Base-by-base conservation (phyloP, 345 rosid genomes). In the Salix brachista region DNA sequence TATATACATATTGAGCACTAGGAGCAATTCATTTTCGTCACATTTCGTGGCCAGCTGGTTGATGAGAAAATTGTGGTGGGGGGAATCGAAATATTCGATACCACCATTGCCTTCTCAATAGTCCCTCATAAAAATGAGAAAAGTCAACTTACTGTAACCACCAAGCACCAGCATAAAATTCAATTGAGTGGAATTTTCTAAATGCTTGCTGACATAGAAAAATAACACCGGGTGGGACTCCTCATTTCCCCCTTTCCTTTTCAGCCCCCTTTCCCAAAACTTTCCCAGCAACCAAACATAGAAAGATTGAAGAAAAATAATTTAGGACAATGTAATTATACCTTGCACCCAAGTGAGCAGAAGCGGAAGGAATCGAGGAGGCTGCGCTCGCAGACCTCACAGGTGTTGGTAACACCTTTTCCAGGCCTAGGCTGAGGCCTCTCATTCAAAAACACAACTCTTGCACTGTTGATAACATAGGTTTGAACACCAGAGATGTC, bases 341-440 rank as follows among this genome's bases (percentile, higher is more conserved):
- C 93, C 91, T 90, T 90, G 89, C 93, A 90, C 46, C 89, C 91
- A 50, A 90, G 86, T 19, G 93, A 90, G 75, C 93, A 90, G 82
- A 87, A 90, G 16, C 83, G 78, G 90, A 88, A 90, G 71, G 93
- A 84, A 78, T 90, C 91, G 39, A 87, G 88, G 44, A 90, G 93
- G 85, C 90, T 90, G 37, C 93, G 87, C 39, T 84, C 83, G 14
- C 93, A 90, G 74, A 88, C 91, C 65, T 75, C 86, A 65, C 93
- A 90, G 52, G 88, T 90, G 75, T 90, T 86, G 78, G 88, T 88
- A 75, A 87, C 89, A 5, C 93, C 93, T 83, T 90, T 90, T 1
- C 89, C 91, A 9, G 87, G 91, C 85, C 91, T 87, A 7, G 91
- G 90, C 82, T 90, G 91, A 7, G 91, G 90, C 78, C 93, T 84